These are phyloP conservation scores for Xylaria arbuscula DNA, from an alignment of 2,329 filamentous ascomycete species.

Conservation along the genomic window DNA sequence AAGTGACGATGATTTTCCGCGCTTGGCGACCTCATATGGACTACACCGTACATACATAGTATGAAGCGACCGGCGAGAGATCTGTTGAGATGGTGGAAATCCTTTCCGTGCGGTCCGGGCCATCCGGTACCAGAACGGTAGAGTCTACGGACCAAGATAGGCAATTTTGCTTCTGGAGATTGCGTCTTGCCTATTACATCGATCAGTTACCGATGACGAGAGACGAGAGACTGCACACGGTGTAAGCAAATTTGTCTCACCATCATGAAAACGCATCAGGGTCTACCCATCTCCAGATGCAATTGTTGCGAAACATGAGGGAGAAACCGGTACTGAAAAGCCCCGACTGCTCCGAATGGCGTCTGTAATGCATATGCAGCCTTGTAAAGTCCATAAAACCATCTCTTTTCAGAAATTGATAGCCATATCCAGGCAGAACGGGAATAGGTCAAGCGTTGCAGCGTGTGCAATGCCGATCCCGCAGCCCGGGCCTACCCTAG, in stretches of 20 bases:
- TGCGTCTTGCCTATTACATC: conserved; percentile 21
- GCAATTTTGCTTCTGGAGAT: conserved; percentile 3
- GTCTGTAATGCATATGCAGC: conserved; percentile 6
- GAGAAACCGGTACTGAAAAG: not conserved
- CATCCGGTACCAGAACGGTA: conserved; percentile 30
- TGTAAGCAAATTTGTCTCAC: conserved; percentile 31
- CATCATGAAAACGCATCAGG: conserved; percentile 7
- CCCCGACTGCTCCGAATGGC: not conserved
- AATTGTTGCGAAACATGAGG: not conserved
- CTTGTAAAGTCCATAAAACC: conserved; percentile 8
- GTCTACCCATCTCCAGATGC: conserved; percentile 10
- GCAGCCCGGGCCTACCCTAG: conserved; percentile 35
- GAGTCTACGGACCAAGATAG: conserved; percentile 12
- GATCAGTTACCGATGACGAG: not conserved
- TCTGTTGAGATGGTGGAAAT: conserved; percentile 10
- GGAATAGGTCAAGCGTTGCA: conserved; percentile 21
- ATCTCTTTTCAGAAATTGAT: conserved; percentile 6
- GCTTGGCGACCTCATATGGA: not conserved
- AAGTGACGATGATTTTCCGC: conserved; percentile 1
- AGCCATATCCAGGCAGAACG: conserved; percentile 4
- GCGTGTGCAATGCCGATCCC: conserved; percentile 31
- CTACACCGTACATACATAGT: not conserved
- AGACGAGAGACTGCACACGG: conserved; percentile 21
- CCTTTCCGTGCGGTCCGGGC: conserved; percentile 31
- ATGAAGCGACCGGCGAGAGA: conserved; percentile 12